Evolutionary conservation across 257 asterid species (phyloP), one percentile per base, ranked within the genome.

Genomic region (Nicotiana knightiana): DNA sequence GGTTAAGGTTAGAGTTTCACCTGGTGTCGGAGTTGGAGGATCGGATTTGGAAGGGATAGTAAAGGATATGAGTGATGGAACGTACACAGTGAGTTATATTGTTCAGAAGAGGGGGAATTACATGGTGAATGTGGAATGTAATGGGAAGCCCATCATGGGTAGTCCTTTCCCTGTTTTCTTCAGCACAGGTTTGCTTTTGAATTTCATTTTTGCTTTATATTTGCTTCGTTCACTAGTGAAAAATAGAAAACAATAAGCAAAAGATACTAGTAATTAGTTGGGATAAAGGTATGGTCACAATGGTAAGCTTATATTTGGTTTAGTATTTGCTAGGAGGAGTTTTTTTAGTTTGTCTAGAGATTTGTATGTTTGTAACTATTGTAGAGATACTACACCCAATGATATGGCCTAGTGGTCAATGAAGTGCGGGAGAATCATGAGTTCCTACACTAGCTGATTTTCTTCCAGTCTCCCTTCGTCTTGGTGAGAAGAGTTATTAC

Each of bases 101-200:
- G 99, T 96, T 77, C 88, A 98, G 0, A 93, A 93, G 87, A 90
- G 97, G 82, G 99, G 99, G 63, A 96, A 93, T 86, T 96, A 96
- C 83, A 96, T 96, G 99, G 98, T 96, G 77, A 88, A 90, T 83
- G 97, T 94, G 66, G 97, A 96, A 88, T 96, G 99, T 89, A 92
- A 93, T 88, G 99, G 97, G 80, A 90, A 84, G 88, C 90, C 98
- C 6, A 94, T 96, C 16, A 92, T 92, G 97, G 99, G 99, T 26
- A 96, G 99, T 83, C 99, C 98, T 0, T 96, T 94, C 83, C 99
- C 99, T 18, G 99, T 96, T 57, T 96, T 96, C 91, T 96, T 96
- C 85, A 94, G 99, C 88, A 30, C 97, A 86, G 99, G 99, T 96
- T 84, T 37, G 46, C 15, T 15, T 75, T 71, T 71, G 59, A 71